Evolutionary conservation across 2,329 filamentous ascomycete species (phyloP), one percentile per base, ranked within the genome.

Genomic region (Alternaria arborescens): DNA sequence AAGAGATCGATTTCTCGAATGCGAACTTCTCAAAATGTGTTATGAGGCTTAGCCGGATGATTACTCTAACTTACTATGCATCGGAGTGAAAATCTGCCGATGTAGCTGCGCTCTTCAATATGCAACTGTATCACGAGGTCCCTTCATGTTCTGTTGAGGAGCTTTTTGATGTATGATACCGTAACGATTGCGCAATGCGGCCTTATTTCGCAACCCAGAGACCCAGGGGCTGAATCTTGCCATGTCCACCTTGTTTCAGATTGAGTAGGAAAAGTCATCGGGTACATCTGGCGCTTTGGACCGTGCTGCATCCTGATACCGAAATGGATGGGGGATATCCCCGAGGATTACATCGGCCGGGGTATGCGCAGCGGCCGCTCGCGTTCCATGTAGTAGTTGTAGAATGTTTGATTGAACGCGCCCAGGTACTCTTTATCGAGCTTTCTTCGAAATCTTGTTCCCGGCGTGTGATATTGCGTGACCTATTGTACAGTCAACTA

Each of bases 271-370:
- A 24, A 22, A 14, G 16, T n/a, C 5, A 4, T 24, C 5, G 16
- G 20, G 5, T 3, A 7, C 0, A n/a, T 12, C 11, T 7, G 8
- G 11, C 32, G 5, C 14, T 50, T 50, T 14, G 2, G 16, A 8
- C 4, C 8, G 20, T 24, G 46, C 32, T 8, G 11, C 14, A 10
- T 10, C 14, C 16, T 38, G 5, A n/a, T 14, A 24, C 30, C 22
- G 10, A 34, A 8, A 36, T n/a, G 16, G 18, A 36, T 1, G 8
- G 16, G 18, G 1, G 8, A 8, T 2, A 8, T 38, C 3, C 8
- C 8, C 7, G 5, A 2, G 14, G 8, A 3, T 11, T 26, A 12
- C 14, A 12, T 26, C 0, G 14, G 5, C 1, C 5, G 10, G 1
- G 12, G 30, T 18, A 14, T 3, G 3, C 16, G 5, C 12, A 8